phyloP scores from a whole-genome alignment of 2,329 filamentous ascomycete species.

The Helicocarpus griseus region DNA sequence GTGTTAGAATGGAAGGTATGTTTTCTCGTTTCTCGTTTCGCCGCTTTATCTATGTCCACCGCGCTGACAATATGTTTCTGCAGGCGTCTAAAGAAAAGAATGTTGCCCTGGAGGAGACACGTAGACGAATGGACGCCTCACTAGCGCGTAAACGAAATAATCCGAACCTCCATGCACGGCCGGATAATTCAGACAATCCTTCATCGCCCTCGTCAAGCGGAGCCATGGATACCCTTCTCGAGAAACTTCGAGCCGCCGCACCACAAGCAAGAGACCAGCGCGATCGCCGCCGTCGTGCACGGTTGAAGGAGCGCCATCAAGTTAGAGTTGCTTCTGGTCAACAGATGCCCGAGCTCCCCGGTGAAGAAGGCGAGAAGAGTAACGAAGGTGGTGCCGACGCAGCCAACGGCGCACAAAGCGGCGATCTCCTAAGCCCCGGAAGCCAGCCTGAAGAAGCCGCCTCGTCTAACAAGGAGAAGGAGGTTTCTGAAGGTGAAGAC shows the following conservation, averaged over 20 bases:
- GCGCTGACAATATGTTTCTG: too few relatives aligned
- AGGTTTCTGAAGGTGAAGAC: conserved; percentile 52
- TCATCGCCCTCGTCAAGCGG: conserved; percentile 65
- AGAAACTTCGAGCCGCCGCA: conserved; percentile 88
- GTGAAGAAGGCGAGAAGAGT: conserved; percentile 48
- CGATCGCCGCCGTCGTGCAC: conserved; percentile 74
- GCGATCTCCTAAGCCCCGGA: conserved; percentile 42
- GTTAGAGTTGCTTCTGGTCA: conserved; percentile 83
- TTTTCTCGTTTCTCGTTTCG: conserved; percentile 4
- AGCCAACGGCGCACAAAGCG: conserved; percentile 23
- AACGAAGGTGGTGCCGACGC: conserved; percentile 32
- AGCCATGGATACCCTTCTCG: conserved; percentile 89
- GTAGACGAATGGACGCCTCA: conserved; percentile 76
- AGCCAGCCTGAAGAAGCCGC: conserved; percentile 25
- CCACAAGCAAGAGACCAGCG: conserved; percentile 82
- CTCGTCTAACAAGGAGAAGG: conserved; percentile 24
- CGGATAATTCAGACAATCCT: conserved; percentile 39
- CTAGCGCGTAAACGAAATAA: conserved; percentile 72
- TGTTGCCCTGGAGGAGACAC: conserved; percentile 66
- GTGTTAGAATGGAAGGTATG: conserved; percentile 79
- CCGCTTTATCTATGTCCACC: background rate
- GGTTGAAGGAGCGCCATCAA: conserved; percentile 84
- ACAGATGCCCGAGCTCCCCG: conserved; percentile 60
- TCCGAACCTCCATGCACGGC: conserved; percentile 55
- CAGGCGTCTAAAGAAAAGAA: conserved; percentile 91